phyloP scores from a whole-genome alignment of 208 protist genomes.

The Angomonas ambiguus region DNA sequence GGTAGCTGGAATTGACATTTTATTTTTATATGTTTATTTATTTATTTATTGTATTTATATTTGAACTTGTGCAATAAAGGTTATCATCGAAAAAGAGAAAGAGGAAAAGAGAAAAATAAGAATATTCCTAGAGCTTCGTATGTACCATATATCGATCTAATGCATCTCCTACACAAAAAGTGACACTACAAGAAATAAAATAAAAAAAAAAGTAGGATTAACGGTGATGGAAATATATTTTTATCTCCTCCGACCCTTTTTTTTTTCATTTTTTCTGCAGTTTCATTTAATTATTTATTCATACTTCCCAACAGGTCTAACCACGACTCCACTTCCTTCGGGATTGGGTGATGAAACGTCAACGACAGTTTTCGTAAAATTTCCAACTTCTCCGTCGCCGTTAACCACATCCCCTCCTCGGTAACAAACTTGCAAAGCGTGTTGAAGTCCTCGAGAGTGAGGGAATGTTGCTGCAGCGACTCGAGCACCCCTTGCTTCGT shows the following conservation, averaged over 20 bases:
- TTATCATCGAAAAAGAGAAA: not conserved
- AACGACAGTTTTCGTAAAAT: constrained; percentile 35
- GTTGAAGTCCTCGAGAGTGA: not conserved
- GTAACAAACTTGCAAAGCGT: not conserved
- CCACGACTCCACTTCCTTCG: constrained; percentile 50
- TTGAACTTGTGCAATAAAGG: no score
- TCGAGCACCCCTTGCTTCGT: not conserved
- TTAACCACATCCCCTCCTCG: constrained; percentile 5
- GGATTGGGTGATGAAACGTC: constrained; percentile 24
- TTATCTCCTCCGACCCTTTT: not conserved
- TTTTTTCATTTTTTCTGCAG: no score
- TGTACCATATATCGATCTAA: not conserved
- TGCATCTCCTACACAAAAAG: not conserved
- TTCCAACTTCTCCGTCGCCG: constrained; percentile 33
- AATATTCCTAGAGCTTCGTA: not conserved
- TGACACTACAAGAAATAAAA: not conserved
- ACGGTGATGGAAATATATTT: constrained; percentile 3
- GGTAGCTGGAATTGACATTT: constrained; percentile 1
- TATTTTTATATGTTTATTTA: not conserved
- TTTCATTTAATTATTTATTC: constrained; percentile 1
- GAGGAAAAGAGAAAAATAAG: not conserved
- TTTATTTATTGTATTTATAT: not conserved
- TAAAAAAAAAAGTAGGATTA: constrained; percentile 10
- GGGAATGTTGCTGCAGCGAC: not conserved
- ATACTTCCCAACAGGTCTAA: constrained; percentile 37